Evolutionary conservation across 768 basidiomycete genomes (phyloP).

Genomic region (Mycena amicta): DNA sequence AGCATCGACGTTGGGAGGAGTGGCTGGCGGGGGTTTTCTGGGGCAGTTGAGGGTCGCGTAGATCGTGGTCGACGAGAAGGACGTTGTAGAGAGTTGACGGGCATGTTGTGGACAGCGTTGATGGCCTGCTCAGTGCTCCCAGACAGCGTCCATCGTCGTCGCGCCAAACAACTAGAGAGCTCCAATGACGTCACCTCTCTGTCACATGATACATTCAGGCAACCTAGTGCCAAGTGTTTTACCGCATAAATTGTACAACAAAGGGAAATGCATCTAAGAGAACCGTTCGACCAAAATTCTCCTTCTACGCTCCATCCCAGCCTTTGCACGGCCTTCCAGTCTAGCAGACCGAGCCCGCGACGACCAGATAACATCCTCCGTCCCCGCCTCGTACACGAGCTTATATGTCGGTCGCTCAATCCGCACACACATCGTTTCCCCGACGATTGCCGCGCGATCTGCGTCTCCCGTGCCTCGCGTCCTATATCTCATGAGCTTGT

Average conservation of each 20-base stretch:
- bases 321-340: conserved; percentile 23
- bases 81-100: neutral
- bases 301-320: conserved; percentile 33
- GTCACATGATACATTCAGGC: neutral
- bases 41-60: neutral
- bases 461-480: conserved; percentile 43
- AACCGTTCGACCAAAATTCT: conserved; percentile 13
- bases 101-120: neutral
- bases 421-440: conserved; percentile 51
- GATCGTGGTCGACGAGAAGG: neutral
- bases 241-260: neutral
- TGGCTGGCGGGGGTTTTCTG: neutral
- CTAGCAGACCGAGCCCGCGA: conserved; percentile 30
- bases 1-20: neutral
- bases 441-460: conserved; percentile 39
- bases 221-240: neutral
- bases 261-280: neutral
- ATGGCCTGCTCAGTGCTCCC: neutral
- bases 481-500: conserved; percentile 31
- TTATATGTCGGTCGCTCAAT: conserved; percentile 66
- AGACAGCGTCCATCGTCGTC: neutral
- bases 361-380: conserved; percentile 60
- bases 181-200: neutral
- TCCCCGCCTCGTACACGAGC: conserved; percentile 65
- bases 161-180: neutral